Percentiles rank a stretch among this genome's conserved stretches.
These are phyloP conservation scores for Grigorovia transvaalensis DNA, from an alignment of 805 yeast genomes.

Conservation along the genomic window DNA sequence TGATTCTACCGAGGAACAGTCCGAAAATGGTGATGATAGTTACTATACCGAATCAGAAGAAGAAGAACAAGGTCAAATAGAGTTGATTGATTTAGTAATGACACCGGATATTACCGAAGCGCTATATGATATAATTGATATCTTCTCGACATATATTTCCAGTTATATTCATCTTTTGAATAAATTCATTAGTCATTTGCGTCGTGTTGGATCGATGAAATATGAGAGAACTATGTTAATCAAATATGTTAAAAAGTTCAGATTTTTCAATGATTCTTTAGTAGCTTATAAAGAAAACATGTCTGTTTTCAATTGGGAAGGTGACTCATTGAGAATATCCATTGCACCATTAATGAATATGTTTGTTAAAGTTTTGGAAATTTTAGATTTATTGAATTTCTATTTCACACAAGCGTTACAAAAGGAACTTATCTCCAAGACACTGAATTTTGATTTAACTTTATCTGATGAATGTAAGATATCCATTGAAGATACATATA, in stretches of 20 bases:
- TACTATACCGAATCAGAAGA: background rate
- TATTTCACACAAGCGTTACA: slow-evolving; percentile 25
- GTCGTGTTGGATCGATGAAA: slow-evolving; percentile 22
- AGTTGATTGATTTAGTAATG: slow-evolving; percentile 1
- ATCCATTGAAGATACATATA: slow-evolving; percentile 22
- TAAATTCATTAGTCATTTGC: slow-evolving; percentile 24
- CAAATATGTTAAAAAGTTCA: slow-evolving; percentile 27
- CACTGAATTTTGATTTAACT: slow-evolving; percentile 21
- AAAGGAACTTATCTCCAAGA: slow-evolving; percentile 27
- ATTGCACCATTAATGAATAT: slow-evolving; percentile 16
- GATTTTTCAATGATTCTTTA: slow-evolving; percentile 25
- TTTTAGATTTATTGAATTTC: slow-evolving; percentile 24
- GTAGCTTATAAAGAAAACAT: slow-evolving; percentile 4
- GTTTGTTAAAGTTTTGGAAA: slow-evolving; percentile 21
- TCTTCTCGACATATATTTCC: slow-evolving; percentile 20
- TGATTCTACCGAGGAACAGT: background rate
- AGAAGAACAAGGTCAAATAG: background rate
- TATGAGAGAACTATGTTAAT: slow-evolving; percentile 27
- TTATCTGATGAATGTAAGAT: slow-evolving; percentile 15
- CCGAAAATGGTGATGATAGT: background rate
- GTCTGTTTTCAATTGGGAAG: background rate
- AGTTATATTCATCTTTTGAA: slow-evolving; percentile 24
- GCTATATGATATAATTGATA: slow-evolving; percentile 5
- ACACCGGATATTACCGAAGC: slow-evolving; percentile 7
- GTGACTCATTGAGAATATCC: slow-evolving; percentile 4